A percentile compares a stretch with the other conserved stretches of the same genome.
phyloP scores from a whole-genome alignment of 257 asterid genomes.

The Solanum chaucha region DNA sequence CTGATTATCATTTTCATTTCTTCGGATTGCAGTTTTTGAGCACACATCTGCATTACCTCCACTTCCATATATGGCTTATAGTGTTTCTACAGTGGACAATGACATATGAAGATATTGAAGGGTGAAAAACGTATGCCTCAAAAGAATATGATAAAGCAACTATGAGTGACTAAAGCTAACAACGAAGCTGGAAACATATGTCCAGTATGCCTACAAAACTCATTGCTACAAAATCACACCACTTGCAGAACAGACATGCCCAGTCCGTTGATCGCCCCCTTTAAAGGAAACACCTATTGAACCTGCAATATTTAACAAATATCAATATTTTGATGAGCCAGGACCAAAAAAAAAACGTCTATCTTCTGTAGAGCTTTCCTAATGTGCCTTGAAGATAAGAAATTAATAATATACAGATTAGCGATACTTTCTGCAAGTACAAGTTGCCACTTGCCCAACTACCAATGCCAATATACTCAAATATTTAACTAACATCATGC shows the following conservation, averaged over 20 bases:
- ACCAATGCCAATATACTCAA: background rate
- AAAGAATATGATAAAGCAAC: constrained; percentile 21
- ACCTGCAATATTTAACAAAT: constrained; percentile 21
- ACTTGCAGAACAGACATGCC: constrained; percentile 29
- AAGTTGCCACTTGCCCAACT: background rate
- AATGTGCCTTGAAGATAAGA: background rate
- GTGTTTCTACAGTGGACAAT: constrained; percentile 20
- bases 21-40: background rate
- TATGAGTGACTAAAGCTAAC: constrained; percentile 14
- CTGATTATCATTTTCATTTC: background rate
- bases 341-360: background rate
- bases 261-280: constrained; percentile 25
- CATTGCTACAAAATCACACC: constrained; percentile 42
- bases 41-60: background rate
- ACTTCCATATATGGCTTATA: background rate
- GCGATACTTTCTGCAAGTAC: background rate
- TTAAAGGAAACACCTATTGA: constrained; percentile 2
- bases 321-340: background rate
- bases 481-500: background rate
- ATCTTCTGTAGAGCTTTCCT: background rate
- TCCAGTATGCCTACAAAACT: constrained; percentile 32
- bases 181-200: constrained; percentile 14
- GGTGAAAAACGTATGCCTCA: constrained; percentile 7
- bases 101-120: constrained; percentile 15
- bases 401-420: background rate